Base-by-base conservation (phyloP, 108 stramenopile genomes). In the Cyclotella sp. region DNA sequence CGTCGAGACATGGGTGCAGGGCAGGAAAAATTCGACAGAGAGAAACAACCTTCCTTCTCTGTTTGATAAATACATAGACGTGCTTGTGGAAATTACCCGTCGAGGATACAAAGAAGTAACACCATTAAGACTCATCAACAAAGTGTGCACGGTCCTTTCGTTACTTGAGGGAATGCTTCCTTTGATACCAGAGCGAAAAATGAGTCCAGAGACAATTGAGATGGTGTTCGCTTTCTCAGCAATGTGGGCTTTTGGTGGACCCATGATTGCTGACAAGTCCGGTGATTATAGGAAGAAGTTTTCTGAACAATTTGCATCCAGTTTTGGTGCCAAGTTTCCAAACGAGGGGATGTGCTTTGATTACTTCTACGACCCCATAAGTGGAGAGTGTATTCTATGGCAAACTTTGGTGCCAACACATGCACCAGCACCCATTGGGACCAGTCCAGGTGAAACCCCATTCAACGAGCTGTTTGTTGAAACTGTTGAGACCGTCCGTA, bases 221-320 rank as follows among this genome's bases (percentile, higher is more conserved):
- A 72, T 78, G 34, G 51, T 90, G 30, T 96, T 94, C 68, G 84
- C 87, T 45, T 91, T 90, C 51, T 90, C 88, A n/a, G 84, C 89
- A 22, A 86, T 90, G 70, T 96, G 96, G 96, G 92, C 94, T n/a
- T 96, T 96, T 78, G 96, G 96, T n/a, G 94, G 94, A 47, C 82
- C 93, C 30, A 93, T 96, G 88, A 75, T 87, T 15, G 87, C 90
- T 52, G 94, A 96, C 83, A 93, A 94, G 89, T 72, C 80, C 15
- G 86, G 84, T 40, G 89, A 95, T 85, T 92, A 87, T 74, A 87
- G 93, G 44, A 87, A 87, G 60, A 85, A 86, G 22, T 96, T 96
- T 73, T 86, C 79, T 45, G 91, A 93, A 53, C 79, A 87, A 57
- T 90, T 93, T 54, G 63, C 65, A 18, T 65, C 84, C 28, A 76